Evolutionary conservation across 768 basidiomycete species (phyloP).

Genomic region (Xerocomus potaroensis): DNA sequence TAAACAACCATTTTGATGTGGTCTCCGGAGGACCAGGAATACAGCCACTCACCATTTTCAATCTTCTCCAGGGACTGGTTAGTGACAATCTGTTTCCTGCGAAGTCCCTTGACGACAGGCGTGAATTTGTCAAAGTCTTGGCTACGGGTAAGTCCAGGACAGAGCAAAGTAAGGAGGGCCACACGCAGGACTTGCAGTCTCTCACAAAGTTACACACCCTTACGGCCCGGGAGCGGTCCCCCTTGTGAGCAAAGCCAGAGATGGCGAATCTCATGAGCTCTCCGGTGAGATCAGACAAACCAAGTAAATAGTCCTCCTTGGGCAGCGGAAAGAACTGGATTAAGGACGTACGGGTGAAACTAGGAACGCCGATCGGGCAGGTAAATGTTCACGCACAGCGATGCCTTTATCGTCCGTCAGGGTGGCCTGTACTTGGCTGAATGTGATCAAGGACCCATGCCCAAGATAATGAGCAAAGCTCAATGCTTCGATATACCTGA

Average conservation of each 20-base stretch:
- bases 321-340: slow-evolving; percentile 72
- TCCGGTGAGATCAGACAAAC: slow-evolving; percentile 91
- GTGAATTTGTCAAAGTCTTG: slow-evolving; percentile 77
- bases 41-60: slow-evolving; percentile 64
- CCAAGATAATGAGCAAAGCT: slow-evolving; percentile 86
- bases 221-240: slow-evolving; percentile 58
- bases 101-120: slow-evolving; percentile 64
- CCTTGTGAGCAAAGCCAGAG: slow-evolving; percentile 65
- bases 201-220: slow-evolving; percentile 70
- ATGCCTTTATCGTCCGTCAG: slow-evolving; percentile 58
- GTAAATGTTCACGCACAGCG: slow-evolving; percentile 46
- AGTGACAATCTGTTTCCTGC: slow-evolving; percentile 87
- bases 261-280: slow-evolving; percentile 97
- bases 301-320: slow-evolving; percentile 83
- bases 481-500: slow-evolving; percentile 81
- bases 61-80: slow-evolving; percentile 89
- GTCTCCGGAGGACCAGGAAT: background rate
- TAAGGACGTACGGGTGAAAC: slow-evolving; percentile 3
- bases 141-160: slow-evolving; percentile 1
- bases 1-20: slow-evolving; percentile 25
- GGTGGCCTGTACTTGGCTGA: slow-evolving; percentile 58
- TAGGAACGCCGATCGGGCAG: slow-evolving; percentile 2
- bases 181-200: slow-evolving; percentile 64
- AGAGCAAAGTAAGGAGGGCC: background rate
- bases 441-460: slow-evolving; percentile 61